Percentiles rank a stretch among this genome's conserved stretches.
phyloP scores from a whole-genome alignment of 345 rosid genomes.

The Lepidium sativum region DNA sequence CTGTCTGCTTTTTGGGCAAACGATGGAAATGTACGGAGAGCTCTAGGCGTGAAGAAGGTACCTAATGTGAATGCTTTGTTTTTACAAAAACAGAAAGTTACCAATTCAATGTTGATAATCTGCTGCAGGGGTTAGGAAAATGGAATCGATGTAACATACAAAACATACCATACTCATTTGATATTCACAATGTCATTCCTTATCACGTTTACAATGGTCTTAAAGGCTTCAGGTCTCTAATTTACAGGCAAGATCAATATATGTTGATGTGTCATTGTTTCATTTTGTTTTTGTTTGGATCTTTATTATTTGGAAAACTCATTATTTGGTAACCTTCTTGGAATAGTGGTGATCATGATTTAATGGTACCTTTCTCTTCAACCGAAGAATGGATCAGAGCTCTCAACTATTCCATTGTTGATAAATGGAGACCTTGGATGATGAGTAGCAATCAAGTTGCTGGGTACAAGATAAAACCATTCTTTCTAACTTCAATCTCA shows the following conservation, averaged over 20 bases:
- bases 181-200: neutral
- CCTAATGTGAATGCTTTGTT: neutral
- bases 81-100: neutral
- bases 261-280: neutral
- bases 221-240: conserved; percentile 24
- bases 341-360: conserved; percentile 67
- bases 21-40: conserved; percentile 29
- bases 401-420: conserved; percentile 42
- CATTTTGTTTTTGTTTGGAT: neutral
- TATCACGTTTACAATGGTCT: conserved; percentile 15
- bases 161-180: conserved; percentile 16
- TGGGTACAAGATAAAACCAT: conserved; percentile 23
- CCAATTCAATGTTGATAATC: neutral
- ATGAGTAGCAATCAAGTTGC: conserved; percentile 36
- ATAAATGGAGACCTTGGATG: conserved; percentile 60
- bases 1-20: conserved; percentile 30
- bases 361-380: conserved; percentile 38
- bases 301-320: neutral
- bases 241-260: conserved; percentile 15
- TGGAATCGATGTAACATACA: conserved; percentile 11
- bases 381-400: conserved; percentile 58
- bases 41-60: conserved; percentile 27
- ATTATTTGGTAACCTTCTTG: neutral
- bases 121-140: conserved; percentile 5
- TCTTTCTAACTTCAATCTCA: neutral